phyloP scores from a whole-genome alignment of 768 basidiomycete species.

The Calocera cornea region DNA sequence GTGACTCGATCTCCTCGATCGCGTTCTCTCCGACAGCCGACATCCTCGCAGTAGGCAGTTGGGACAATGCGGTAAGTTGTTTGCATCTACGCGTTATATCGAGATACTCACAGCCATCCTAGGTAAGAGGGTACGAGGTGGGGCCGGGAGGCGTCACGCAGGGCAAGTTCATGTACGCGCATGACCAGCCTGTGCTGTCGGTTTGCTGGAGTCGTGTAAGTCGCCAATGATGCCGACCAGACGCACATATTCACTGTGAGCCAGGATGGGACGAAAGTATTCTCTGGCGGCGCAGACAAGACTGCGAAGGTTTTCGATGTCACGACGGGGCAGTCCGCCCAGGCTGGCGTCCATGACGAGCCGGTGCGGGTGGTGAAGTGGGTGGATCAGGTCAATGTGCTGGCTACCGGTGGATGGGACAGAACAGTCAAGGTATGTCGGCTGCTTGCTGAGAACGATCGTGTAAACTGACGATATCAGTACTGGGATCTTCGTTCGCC shows the following conservation, averaged over 20 bases:
- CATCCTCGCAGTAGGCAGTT: constrained; percentile 82
- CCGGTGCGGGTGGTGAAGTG: constrained; percentile 22
- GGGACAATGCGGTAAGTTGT: constrained; percentile 74
- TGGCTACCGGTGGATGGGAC: constrained; percentile 34
- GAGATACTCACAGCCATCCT: neutral
- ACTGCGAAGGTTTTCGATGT: constrained; percentile 29
- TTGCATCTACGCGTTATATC: neutral
- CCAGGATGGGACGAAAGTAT: constrained; percentile 27
- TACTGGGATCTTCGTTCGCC: constrained; percentile 30
- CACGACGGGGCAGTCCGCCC: constrained; percentile 21
- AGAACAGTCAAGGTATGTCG: constrained; percentile 28
- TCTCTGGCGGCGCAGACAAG: constrained; percentile 33
- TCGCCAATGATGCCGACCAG: neutral
- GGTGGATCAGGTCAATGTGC: constrained; percentile 13
- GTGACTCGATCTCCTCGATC: constrained; percentile 76
- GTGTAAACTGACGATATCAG: constrained; percentile 12
- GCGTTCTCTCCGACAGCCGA: constrained; percentile 76
- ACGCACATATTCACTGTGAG: neutral
- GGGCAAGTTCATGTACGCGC: constrained; percentile 26
- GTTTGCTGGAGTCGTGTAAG: constrained; percentile 29
- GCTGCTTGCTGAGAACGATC: neutral
- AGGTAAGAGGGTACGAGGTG: neutral
- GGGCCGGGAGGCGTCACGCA: constrained; percentile 7
- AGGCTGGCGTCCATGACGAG: constrained; percentile 26
- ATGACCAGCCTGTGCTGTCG: constrained; percentile 31